Base-by-base conservation (phyloP, 306 rosid species). In the Sicyos edulis region DNA sequence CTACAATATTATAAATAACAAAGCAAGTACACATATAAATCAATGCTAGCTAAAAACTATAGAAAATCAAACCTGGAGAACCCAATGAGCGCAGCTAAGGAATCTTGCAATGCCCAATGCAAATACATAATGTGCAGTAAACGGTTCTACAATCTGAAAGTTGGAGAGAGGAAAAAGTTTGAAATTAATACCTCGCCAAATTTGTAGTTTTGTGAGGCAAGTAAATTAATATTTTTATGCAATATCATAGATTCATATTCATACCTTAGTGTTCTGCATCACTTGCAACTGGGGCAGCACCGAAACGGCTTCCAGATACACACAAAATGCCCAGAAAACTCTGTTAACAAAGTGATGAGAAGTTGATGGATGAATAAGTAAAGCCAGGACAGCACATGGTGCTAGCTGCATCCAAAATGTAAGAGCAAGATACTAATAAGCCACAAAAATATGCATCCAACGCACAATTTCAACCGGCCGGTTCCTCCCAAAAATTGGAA, bases 261-360 rank as follows among this genome's bases (percentile, higher is more conserved):
- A 92, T n/a, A n/a, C 97, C 91, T 92, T 86, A 47, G 97, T 92
- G 83, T 92, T 92, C 77, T 92, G 97, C 97, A 92, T 92, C 95
- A 55, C 97, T 47, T 92, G 88, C 81, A 92, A 73, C 81, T 92
- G 97, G 70, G 97, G 97, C 26, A 92, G 80, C 17, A 92, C 97
- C 1, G 97, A 92, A 74, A 88, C 95, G 42, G 97, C 97, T 85
- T 92, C 97, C 29, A 92, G 85, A 78, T 92, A 92, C 13, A 92
- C 96, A 83, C 96, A 92, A 86, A 89, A 92, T 44, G 97, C 96
- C 97, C 97, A 92, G 77, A 80, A 82, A 70, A 92, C 84, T 81
- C 96, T 89, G 84, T 92, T 89, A 76, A 92, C 66, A 15, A 91
- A 62, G 83, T 91, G 86, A 81, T 91, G 97, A 63, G 96, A 89